phyloP scores from a whole-genome alignment of 495 filamentous ascomycete species.

The Hyaloscypha variabilis region DNA sequence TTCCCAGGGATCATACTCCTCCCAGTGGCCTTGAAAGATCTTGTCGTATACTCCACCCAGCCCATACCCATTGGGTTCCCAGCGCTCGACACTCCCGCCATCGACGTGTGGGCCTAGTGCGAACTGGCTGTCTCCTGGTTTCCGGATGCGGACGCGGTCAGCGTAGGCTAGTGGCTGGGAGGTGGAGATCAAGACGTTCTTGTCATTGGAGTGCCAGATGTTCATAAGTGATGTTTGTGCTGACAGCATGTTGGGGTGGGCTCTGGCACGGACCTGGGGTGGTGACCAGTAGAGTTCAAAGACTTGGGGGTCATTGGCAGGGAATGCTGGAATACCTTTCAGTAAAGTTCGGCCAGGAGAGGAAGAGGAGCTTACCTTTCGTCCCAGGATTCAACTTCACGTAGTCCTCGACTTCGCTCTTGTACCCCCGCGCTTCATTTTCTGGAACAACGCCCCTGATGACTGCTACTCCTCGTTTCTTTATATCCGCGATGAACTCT shows the following conservation, averaged over 20 bases:
- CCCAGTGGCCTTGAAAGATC: slow-evolving; percentile 78
- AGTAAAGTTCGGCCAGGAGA: too few relatives aligned
- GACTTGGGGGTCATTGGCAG: slow-evolving; percentile 65
- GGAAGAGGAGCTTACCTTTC: slow-evolving; percentile 39
- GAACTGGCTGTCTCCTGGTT: slow-evolving; percentile 76
- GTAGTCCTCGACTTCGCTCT: slow-evolving; percentile 62
- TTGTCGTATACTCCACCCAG: slow-evolving; percentile 67
- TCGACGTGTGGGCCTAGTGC: slow-evolving; percentile 87
- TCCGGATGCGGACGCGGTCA: slow-evolving; percentile 79
- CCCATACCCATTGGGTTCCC: slow-evolving; percentile 82
- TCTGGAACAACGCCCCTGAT: slow-evolving; percentile 65
- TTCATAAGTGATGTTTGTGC: slow-evolving; percentile 74
- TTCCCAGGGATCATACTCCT: slow-evolving; percentile 81
- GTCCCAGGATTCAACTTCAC: slow-evolving; percentile 61
- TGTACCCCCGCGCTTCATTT: slow-evolving; percentile 58
- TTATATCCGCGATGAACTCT: slow-evolving; percentile 48
- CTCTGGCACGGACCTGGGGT: slow-evolving; percentile 71
- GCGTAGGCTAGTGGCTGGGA: slow-evolving; percentile 71
- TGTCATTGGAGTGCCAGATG: slow-evolving; percentile 71
- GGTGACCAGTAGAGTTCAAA: slow-evolving; percentile 91
- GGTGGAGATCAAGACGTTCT: slow-evolving; percentile 58
- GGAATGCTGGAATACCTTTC: slow-evolving; percentile 43
- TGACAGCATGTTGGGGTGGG: slow-evolving; percentile 69
- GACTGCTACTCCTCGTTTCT: slow-evolving; percentile 64
- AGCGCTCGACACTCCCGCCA: slow-evolving; percentile 82